A percentile compares a stretch with the other conserved stretches of the same genome.
Conservation (phyloP, 1,284 basidiomycete species). For the Sporisorium reilianum region DNA sequence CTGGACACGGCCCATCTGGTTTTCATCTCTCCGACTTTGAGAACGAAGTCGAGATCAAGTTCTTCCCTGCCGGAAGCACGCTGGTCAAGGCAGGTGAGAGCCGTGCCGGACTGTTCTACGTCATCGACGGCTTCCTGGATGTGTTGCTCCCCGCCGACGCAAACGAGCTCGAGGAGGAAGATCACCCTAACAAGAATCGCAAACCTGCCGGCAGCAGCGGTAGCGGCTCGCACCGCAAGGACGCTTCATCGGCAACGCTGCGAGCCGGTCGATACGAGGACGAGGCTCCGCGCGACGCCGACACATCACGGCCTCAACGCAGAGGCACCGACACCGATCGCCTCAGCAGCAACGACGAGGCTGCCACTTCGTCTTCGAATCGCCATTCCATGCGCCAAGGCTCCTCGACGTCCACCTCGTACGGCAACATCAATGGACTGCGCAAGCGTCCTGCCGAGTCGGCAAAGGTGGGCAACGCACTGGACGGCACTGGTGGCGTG, state of each 20-base stretch:
- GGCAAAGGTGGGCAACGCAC: constrained; percentile 57
- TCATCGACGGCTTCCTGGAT: constrained; percentile 97
- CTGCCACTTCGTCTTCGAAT: constrained; percentile 9
- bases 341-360: constrained; percentile 8
- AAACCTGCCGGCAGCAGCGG: constrained; percentile 2
- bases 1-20: constrained; percentile 38
- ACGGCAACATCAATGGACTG: constrained; percentile 5
- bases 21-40: constrained; percentile 76
- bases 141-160: constrained; percentile 78
- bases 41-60: constrained; percentile 95
- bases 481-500: constrained; percentile 54
- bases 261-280: constrained; percentile 23
- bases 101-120: constrained; percentile 93
- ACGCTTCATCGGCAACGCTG: constrained; percentile 12
- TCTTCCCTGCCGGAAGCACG: constrained; percentile 86
- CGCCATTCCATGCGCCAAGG: constrained; percentile 25
- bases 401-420: constrained; percentile 25
- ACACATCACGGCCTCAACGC: constrained; percentile 14
- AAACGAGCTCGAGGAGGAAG: constrained; percentile 67
- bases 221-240: constrained; percentile 7
- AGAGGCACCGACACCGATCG: constrained; percentile 25
- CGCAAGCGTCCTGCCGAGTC: constrained; percentile 41
- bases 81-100: constrained; percentile 90
- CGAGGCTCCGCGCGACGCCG: constrained; percentile 10
- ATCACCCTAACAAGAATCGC: constrained; percentile 11